Conservation (phyloP, 2,329 filamentous ascomycete genomes). For the Calonectria naviculata region DNA sequence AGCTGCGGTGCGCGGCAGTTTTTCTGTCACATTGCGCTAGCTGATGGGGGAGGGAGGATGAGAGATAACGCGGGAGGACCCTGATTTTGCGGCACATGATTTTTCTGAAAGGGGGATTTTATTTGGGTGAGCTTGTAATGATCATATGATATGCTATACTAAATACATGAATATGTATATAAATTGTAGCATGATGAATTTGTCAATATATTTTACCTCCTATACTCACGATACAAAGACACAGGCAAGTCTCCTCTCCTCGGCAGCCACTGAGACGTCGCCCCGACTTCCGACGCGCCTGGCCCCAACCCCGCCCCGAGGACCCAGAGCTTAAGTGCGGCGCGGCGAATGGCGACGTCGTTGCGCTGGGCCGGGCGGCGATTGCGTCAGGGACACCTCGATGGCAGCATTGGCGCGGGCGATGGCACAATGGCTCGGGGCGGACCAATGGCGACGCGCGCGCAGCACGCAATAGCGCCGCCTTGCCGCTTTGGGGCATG, state of each 20-base stretch:
- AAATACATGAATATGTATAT: too few species aligned
- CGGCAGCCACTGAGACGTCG: conserved; percentile 15
- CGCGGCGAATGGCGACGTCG: not conserved
- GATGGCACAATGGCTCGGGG: conserved; percentile 37
- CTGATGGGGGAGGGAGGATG: not conserved
- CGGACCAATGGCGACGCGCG: conserved; percentile 27
- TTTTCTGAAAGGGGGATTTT: not conserved
- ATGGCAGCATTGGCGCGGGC: conserved; percentile 39
- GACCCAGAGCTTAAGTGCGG: conserved; percentile 14
- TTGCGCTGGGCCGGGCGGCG: conserved; percentile 12
- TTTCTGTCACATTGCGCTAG: not conserved
- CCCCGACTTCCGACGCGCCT: conserved; percentile 25
- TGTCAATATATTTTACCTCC: not conserved
- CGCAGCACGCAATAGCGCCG: conserved; percentile 41
- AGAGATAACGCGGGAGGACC: not conserved
- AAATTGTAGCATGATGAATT: too few species aligned
- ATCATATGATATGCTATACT: too few species aligned
- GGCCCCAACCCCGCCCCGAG: conserved; percentile 13
- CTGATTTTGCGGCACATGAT: not conserved
- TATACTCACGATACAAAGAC: not conserved
- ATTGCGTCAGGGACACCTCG: conserved; percentile 40
- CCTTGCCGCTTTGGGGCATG: conserved; percentile 36
- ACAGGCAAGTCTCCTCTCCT: not conserved
- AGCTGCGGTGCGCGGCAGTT: not conserved
- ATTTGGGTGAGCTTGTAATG: not conserved